Percentiles rank a stretch among this genome's conserved stretches.
phyloP scores from a whole-genome alignment of 306 rosid species.

The Vigna hirtella region DNA sequence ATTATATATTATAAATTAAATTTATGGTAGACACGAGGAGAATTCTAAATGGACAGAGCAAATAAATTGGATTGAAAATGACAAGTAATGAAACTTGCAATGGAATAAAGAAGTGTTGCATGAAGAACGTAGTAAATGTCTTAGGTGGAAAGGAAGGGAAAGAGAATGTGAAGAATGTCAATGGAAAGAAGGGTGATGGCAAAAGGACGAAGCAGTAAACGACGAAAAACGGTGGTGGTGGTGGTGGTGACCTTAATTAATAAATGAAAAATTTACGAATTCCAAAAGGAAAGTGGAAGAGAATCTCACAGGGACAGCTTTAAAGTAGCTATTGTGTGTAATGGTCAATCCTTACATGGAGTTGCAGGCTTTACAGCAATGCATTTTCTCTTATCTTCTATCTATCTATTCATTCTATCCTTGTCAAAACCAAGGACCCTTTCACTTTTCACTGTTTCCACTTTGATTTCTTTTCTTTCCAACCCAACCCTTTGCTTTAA shows the following conservation, averaged over 20 bases:
- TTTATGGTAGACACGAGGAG: too few species aligned
- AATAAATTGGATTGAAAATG: not conserved
- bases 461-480: too few species aligned
- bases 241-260: conserved; percentile 7
- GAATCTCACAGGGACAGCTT: conserved; percentile 52
- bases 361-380: conserved; percentile 36
- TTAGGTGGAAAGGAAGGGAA: not conserved
- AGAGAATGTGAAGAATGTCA: conserved; percentile 41
- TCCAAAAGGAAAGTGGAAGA: conserved; percentile 40
- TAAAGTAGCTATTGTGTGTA: not conserved
- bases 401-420: not conserved
- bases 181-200: conserved; percentile 8
- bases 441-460: not conserved
- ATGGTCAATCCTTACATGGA: conserved; percentile 37
- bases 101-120: not conserved
- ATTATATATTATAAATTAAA: too few species aligned
- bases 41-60: not conserved
- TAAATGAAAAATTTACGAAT: conserved; percentile 34
- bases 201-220: conserved; percentile 43
- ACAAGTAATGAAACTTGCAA: not conserved
- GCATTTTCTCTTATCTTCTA: not conserved
- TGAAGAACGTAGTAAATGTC: conserved; percentile 17
- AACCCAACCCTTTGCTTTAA: not conserved
- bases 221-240: conserved; percentile 2
- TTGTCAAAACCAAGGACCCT: not conserved